Base-by-base conservation (phyloP, 371 early-diverging fungal species). In the Saksenaea vasiformis region DNA sequence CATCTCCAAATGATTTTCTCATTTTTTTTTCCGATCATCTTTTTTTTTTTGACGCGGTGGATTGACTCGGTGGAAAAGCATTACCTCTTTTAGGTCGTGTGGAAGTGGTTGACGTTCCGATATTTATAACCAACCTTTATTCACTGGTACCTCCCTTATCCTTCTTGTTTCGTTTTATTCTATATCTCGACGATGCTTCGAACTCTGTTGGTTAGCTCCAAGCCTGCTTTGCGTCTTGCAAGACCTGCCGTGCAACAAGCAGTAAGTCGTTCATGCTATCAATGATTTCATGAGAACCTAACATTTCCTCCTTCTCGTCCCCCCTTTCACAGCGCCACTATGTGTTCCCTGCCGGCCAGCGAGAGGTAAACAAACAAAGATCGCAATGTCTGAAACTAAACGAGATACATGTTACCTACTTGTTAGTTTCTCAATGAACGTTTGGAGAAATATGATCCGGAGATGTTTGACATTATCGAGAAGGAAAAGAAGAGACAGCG, bases 401-500 rank as follows among this genome's bases (percentile, higher is more conserved):
- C 26, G 19, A 19, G 19, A 15, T 10, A 35, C 35, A 53, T 1
- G 26, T 28, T 9, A 26, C 8, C 28, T 17, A 15, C 24, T 10
- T 55, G 51, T 8, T 68, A 86, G 84, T 79, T 85, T 57, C 84
- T 93, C 38, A 93, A 92, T 74, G 76, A 79, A 56, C 83, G 85
- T 56, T 74, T 93, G 65, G 79, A 85, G 57, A 80, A 84, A 56
- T 83, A 77, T 58, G 99, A 99, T 78, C 96, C 96, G 10, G 97
- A 97, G 76, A 85, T 99, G 79, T 91, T 87, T 72, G 87, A 94
- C 70, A 93, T 99, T 67, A 94, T 99, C 71, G 95, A 97, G 76
- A 77, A 80, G 26, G 99, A 99, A 83, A 98, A 98, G 87, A 88
- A 86, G 70, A 89, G 99, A 74, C 99, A 99, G 86, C 85, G 94